A percentile compares a stretch with the other conserved stretches of the same genome.
These are phyloP conservation scores for Protea cynaroides DNA, from an alignment of 164 flowering plant genomes.

Conservation along the genomic window DNA sequence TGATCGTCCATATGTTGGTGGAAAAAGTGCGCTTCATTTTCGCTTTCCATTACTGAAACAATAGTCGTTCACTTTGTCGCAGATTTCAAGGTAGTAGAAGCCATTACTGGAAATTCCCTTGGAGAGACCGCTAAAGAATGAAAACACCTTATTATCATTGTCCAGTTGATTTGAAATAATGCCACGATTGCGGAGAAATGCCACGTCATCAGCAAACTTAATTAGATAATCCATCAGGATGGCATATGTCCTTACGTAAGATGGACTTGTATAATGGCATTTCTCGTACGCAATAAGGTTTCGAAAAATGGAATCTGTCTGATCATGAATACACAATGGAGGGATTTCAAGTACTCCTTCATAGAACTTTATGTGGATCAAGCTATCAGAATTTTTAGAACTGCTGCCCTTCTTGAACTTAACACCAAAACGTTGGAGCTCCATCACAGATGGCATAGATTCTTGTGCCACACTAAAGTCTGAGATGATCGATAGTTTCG, in stretches of 20 bases:
- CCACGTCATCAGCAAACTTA: slow-evolving; percentile 12
- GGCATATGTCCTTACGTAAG: slow-evolving; percentile 16
- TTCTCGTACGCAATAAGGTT: slow-evolving; percentile 28
- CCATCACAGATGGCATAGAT: no score
- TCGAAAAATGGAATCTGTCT: slow-evolving; percentile 19
- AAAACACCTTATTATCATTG: slow-evolving; percentile 7
- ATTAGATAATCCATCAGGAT: slow-evolving; percentile 23
- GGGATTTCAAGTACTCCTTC: slow-evolving; percentile 31
- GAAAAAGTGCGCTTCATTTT: slow-evolving; percentile 5
- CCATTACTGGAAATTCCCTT: not conserved
- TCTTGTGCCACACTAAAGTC: no score
- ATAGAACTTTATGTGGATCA: slow-evolving; percentile 20
- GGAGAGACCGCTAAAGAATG: slow-evolving; percentile 13
- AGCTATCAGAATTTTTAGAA: slow-evolving; percentile 3
- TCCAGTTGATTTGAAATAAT: slow-evolving; percentile 13
- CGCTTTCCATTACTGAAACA: slow-evolving; percentile 6
- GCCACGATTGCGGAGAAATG: not conserved
- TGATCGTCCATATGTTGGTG: no score
- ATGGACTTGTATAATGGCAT: not conserved
- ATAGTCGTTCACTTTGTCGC: slow-evolving; percentile 14
- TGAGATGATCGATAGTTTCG: no score
- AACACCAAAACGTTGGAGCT: no score
- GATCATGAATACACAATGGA: slow-evolving; percentile 4
- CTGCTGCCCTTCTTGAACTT: no score
- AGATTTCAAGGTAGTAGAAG: slow-evolving; percentile 9